Evolutionary conservation across 2,329 filamentous ascomycete species (phyloP).

Genomic region (Neonectria neomacrospora): DNA sequence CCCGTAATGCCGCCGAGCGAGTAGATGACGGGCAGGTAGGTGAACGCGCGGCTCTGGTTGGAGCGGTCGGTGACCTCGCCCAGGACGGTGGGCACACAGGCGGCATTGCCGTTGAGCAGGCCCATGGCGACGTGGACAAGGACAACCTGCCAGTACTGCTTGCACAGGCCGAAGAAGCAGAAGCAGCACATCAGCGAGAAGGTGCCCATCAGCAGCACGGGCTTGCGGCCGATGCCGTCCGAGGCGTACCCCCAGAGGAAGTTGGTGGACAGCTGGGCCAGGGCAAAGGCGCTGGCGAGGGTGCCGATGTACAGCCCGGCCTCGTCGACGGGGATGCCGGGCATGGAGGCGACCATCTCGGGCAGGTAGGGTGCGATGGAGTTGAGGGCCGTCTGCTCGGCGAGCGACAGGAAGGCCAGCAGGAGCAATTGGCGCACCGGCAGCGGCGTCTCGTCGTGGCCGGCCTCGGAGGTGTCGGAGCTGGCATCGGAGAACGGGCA

Average conservation of each 20-base stretch:
- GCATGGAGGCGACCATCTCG: slow-evolving; percentile 88
- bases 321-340: slow-evolving; percentile 76
- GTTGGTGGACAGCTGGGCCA: slow-evolving; percentile 92
- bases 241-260: slow-evolving; percentile 69
- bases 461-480: slow-evolving; percentile 46
- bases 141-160: slow-evolving; percentile 83
- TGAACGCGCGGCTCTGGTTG: slow-evolving; percentile 94
- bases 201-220: slow-evolving; percentile 81
- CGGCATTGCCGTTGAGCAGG: slow-evolving; percentile 92
- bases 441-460: slow-evolving; percentile 75
- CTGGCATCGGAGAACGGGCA: slow-evolving; percentile 42
- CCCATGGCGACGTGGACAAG: slow-evolving; percentile 91
- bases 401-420: slow-evolving; percentile 87
- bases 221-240: slow-evolving; percentile 79
- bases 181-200: slow-evolving; percentile 86
- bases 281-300: slow-evolving; percentile 89
- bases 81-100: slow-evolving; percentile 90
- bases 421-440: slow-evolving; percentile 85
- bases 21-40: slow-evolving; percentile 95
- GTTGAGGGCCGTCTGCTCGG: slow-evolving; percentile 96
- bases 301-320: slow-evolving; percentile 90
- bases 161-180: slow-evolving; percentile 86
- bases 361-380: slow-evolving; percentile 96
- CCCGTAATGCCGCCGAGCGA: slow-evolving; percentile 93
- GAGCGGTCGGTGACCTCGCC: slow-evolving; percentile 95